phyloP scores from a whole-genome alignment of 495 filamentous ascomycete species.

The Articulospora tetracladia region DNA sequence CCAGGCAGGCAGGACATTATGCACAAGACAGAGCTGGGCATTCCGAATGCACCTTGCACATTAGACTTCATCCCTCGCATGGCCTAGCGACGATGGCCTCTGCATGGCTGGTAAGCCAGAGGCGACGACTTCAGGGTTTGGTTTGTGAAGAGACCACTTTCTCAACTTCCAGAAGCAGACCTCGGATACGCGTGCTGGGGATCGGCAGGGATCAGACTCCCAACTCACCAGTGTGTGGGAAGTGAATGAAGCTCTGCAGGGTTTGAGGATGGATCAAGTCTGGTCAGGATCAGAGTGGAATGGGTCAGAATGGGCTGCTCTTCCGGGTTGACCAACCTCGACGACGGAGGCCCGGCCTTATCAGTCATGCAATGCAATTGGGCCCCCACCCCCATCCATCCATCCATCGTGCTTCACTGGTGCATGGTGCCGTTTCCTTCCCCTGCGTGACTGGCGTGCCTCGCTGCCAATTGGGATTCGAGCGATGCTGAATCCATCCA shows the following conservation, averaged over 20 bases:
- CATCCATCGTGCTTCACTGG: neutral
- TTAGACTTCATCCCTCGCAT: neutral
- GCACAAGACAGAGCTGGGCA: neutral
- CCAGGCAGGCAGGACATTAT: neutral
- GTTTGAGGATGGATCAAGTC: no score
- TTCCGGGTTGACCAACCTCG: neutral
- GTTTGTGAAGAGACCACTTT: neutral
- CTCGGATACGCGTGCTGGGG: neutral
- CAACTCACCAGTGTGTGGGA: neutral
- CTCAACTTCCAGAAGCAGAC: neutral
- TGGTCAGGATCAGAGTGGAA: no score
- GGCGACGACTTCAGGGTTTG: neutral
- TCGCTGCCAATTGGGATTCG: constrained; percentile 5
- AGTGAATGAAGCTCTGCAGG: neutral
- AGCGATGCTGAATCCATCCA: neutral
- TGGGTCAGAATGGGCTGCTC: no score
- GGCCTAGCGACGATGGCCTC: neutral
- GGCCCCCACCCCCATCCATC: constrained; percentile 2
- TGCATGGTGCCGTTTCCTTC: neutral
- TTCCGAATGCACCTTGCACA: constrained; percentile 2
- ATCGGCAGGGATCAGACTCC: neutral
- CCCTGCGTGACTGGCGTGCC: neutral
- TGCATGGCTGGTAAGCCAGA: neutral
- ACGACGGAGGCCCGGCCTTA: neutral
- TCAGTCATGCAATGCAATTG: constrained; percentile 5